Conservation (phyloP, 352 stramenopile genomes). For the Globisporangium radiosum region DNA sequence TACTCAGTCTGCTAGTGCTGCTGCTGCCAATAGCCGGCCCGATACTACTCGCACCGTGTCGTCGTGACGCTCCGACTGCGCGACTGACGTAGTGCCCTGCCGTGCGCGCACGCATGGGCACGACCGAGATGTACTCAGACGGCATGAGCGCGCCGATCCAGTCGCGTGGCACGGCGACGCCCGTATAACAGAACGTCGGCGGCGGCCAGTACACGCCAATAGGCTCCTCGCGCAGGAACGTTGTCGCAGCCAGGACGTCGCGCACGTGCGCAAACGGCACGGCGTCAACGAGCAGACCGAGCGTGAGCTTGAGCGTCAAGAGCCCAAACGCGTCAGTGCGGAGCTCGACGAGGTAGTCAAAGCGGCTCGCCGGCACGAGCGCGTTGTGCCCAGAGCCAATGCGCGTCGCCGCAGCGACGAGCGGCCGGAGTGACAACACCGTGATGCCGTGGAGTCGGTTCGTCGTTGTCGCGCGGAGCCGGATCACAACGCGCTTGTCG, state of each 20-base stretch:
- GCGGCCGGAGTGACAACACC: slow-evolving; percentile 41
- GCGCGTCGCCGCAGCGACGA: slow-evolving; percentile 51
- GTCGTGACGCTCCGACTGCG: no score
- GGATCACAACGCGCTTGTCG: slow-evolving; percentile 60
- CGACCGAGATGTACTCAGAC: slow-evolving; percentile 60
- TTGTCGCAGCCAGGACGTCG: slow-evolving; percentile 34
- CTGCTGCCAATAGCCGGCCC: neutral
- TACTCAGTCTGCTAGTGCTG: neutral
- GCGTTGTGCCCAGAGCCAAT: slow-evolving; percentile 25
- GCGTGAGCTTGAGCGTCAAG: slow-evolving; percentile 70
- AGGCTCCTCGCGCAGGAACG: slow-evolving; percentile 52
- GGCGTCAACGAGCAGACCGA: slow-evolving; percentile 55
- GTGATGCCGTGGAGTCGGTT: slow-evolving; percentile 49
- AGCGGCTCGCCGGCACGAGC: slow-evolving; percentile 38
- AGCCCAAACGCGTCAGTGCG: slow-evolving; percentile 47
- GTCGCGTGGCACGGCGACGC: slow-evolving; percentile 43
- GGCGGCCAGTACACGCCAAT: slow-evolving; percentile 57
- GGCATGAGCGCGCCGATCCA: slow-evolving; percentile 63
- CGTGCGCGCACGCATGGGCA: slow-evolving; percentile 31
- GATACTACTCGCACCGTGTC: no score
- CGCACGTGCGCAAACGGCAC: slow-evolving; percentile 50
- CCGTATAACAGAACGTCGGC: slow-evolving; percentile 30
- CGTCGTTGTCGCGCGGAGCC: slow-evolving; percentile 35
- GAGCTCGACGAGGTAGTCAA: slow-evolving; percentile 61
- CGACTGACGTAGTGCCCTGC: neutral